These are phyloP conservation scores for Cordyceps militaris DNA, from an alignment of 2,329 filamentous ascomycete species.

Conservation along the genomic window DNA sequence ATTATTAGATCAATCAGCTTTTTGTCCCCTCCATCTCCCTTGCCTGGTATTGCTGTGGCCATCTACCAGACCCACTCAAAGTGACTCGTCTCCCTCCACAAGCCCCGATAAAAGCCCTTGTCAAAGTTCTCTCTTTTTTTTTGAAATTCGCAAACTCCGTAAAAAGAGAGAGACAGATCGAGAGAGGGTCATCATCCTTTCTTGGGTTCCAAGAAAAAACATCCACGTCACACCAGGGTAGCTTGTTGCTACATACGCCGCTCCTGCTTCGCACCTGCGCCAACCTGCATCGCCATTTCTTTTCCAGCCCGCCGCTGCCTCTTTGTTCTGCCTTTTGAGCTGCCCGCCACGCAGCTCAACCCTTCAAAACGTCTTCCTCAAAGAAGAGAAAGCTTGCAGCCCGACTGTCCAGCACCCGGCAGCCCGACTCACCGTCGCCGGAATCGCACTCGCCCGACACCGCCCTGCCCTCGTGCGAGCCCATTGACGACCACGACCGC, in stretches of 20 bases:
- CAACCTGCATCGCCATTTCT: conserved; percentile 4
- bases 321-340: conserved; percentile 35
- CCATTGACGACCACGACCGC: conserved; percentile 33
- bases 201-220: neutral
- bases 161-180: neutral
- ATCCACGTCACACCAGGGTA: neutral
- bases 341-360: conserved; percentile 54
- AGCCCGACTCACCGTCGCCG: conserved; percentile 23
- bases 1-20: too few species aligned
- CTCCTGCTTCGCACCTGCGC: conserved; percentile 14
- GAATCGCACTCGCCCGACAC: conserved; percentile 31
- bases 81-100: conserved; percentile 6
- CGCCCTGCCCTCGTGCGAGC: conserved; percentile 47
- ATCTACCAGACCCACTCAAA: neutral
- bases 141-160: neutral
- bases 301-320: conserved; percentile 12
- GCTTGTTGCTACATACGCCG: neutral
- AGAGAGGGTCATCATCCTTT: conserved; percentile 8
- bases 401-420: conserved; percentile 37
- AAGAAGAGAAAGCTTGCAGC: conserved; percentile 64
- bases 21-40: conserved; percentile 3
- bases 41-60: neutral
- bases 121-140: conserved; percentile 7
- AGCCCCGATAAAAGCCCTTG: conserved; percentile 12
- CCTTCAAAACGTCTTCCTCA: conserved; percentile 63